These are phyloP conservation scores for Amauroascus niger DNA, from an alignment of 2,329 filamentous ascomycete genomes.

Conservation along the genomic window DNA sequence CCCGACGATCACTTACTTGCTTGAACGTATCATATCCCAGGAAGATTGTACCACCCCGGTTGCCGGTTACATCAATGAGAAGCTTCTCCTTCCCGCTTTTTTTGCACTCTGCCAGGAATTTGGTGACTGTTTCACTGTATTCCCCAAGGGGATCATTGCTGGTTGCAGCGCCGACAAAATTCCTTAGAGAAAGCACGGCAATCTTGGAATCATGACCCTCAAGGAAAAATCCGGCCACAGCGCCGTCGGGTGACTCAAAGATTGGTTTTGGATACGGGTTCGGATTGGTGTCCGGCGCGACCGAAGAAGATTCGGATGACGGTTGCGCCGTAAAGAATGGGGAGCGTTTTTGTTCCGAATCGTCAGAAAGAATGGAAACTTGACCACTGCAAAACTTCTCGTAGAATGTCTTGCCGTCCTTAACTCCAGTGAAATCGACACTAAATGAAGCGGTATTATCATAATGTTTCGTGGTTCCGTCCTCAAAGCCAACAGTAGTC, in stretches of 20 bases:
- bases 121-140: constrained; percentile 34
- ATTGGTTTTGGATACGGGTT: constrained; percentile 14
- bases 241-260: constrained; percentile 29
- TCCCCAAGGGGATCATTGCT: constrained; percentile 10
- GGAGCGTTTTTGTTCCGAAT: neutral
- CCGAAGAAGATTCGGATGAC: neutral
- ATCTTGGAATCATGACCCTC: constrained; percentile 33
- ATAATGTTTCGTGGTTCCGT: constrained; percentile 23
- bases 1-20: constrained; percentile 25
- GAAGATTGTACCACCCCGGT: constrained; percentile 47
- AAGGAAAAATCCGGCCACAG: constrained; percentile 39
- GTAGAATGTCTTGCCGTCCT: constrained; percentile 35
- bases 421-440: constrained; percentile 28
- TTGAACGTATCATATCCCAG: constrained; percentile 45
- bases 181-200: constrained; percentile 38
- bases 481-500: constrained; percentile 25
- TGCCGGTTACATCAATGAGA: constrained; percentile 54
- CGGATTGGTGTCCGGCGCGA: constrained; percentile 10
- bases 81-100: constrained; percentile 47
- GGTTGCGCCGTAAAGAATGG: neutral
- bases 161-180: constrained; percentile 25
- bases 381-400: constrained; percentile 27
- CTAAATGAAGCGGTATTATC: constrained; percentile 21
- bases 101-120: constrained; percentile 43
- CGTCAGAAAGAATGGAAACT: constrained; percentile 9